Evolutionary conservation across 257 asterid genomes (phyloP).

Genomic region (Fraxinus anomala): DNA sequence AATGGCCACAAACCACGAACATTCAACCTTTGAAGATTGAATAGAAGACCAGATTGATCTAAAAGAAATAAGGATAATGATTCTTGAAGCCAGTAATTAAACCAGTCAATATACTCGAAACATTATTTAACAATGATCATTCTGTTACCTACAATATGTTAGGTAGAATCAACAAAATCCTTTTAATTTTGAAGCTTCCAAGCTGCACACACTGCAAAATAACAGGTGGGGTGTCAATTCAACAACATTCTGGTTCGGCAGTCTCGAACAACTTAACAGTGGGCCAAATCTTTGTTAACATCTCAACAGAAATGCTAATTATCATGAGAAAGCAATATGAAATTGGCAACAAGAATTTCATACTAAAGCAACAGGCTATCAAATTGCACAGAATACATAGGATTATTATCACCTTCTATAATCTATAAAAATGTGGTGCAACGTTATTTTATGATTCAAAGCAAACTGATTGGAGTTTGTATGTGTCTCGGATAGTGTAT

Average conservation of each 20-base stretch:
- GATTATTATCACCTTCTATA: background rate
- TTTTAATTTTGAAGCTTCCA: background rate
- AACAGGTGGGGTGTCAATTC: background rate
- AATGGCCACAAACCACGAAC: background rate
- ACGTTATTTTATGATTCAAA: background rate
- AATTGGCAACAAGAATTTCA: background rate
- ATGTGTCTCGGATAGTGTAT: background rate
- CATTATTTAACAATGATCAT: background rate
- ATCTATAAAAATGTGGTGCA: background rate
- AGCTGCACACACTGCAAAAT: background rate
- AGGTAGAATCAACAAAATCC: conserved; percentile 5
- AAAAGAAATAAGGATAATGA: background rate
- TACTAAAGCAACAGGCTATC: background rate
- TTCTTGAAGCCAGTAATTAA: background rate
- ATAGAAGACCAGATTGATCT: background rate
- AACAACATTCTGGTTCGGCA: background rate
- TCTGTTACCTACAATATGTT: background rate
- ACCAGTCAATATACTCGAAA: background rate
- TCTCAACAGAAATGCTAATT: background rate
- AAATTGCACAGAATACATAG: background rate
- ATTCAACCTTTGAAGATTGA: no score
- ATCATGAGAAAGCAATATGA: background rate
- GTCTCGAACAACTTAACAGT: background rate
- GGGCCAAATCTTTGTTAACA: background rate
- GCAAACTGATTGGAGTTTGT: background rate